Percentiles rank a stretch among this genome's conserved stretches.
Conservation (phyloP, 169 alveolate species). For the Plasmodium coatneyi region DNA sequence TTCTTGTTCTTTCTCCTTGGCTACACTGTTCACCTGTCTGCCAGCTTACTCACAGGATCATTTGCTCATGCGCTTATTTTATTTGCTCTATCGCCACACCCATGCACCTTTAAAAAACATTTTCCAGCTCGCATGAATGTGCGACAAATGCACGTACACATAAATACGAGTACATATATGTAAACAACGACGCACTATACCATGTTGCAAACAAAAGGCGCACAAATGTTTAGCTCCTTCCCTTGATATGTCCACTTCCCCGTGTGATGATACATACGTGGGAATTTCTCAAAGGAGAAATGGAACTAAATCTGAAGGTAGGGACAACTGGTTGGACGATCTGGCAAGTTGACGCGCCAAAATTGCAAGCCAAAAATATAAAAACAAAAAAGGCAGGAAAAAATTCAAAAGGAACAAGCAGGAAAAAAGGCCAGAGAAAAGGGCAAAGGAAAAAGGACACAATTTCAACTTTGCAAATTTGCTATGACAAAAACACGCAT, state of each 20-base stretch:
- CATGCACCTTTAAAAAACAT: background rate
- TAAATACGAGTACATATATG: background rate
- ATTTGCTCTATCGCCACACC: background rate
- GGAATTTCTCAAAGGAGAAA: background rate
- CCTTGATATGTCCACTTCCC: background rate
- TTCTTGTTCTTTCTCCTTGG: background rate
- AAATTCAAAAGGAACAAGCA: background rate
- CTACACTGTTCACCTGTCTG: background rate
- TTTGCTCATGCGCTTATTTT: background rate
- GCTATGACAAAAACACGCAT: slow-evolving; percentile 1
- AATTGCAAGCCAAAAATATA: background rate
- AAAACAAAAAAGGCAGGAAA: background rate
- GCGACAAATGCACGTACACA: background rate
- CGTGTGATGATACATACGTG: background rate
- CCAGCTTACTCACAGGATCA: background rate
- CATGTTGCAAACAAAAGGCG: background rate
- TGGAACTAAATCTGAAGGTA: background rate
- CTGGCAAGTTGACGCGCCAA: background rate
- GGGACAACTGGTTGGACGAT: background rate
- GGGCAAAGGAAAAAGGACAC: background rate
- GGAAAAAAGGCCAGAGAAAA: background rate
- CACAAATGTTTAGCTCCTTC: background rate
- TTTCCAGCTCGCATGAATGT: background rate
- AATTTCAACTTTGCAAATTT: background rate
- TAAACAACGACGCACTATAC: background rate